Base-by-base conservation (phyloP, 2,329 filamentous ascomycete species). In the Penicillium sp. region DNA sequence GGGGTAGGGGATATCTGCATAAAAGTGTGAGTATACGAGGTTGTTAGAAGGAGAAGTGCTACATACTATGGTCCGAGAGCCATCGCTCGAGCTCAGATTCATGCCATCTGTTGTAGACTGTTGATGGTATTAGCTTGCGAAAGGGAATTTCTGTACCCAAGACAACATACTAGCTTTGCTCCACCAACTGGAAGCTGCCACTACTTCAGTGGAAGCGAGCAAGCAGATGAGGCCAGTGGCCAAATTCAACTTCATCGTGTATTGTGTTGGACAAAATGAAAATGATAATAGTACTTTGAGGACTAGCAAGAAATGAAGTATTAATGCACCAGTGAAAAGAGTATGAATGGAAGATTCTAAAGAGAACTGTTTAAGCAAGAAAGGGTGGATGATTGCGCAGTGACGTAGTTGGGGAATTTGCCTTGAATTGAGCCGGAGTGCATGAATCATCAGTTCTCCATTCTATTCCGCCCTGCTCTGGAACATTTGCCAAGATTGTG, bases 91-190 rank as follows among this genome's bases (percentile, higher is more conserved):
- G 85, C 82, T 99, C 94, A 22, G 90, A 96, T 81, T 97, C 88
- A 69, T 97, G 93, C 94, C 94, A 99, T 75, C 94, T 97, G 79
- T 97, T 97, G 82, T 97, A 97, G 16, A 88, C 93, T 96, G 70
- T 14, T 44, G 55, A 37, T 38, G 53, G 31, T 38, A 34, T 57
- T 56, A 49, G 45, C 31, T 55, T 54, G 14, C 26, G 2, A 51
- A 16, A 14, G 10, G 18, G 8, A 1, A 24, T 51, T 11, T 34
- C n/a, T 32, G 11, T 32, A 11, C 1, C n/a, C 8, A 34, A 20
- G 43, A 40, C 3, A 46, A 78, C 89, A 68, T 82, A 96, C 92
- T 88, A 70, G 90, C 81, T 76, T 91, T 94, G 72, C 84, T 73
- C 85, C 96, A 92, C 92, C 92, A 97, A 75, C 78, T 89, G 78